Base-by-base conservation (phyloP, 345 rosid genomes). In the Schrenkiella parvula region DNA sequence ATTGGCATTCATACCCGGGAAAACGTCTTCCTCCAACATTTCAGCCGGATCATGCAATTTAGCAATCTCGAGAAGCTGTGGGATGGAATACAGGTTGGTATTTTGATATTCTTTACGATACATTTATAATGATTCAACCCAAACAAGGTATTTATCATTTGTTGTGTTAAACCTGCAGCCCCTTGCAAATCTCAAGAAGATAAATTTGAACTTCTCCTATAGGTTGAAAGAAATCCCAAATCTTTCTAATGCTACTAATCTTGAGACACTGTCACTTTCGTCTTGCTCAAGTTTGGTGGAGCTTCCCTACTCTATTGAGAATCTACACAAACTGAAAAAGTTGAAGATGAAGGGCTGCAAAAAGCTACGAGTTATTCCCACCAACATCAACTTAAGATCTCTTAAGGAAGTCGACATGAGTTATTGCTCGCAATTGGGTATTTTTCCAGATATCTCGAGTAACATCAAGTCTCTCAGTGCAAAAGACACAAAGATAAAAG, bases 1-100 rank as follows among this genome's bases (percentile, higher is more conserved):
- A 23, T 51, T 51, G 56, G 56, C 1, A 25, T 14, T 28, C 10
- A 14, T 53, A 53, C 6, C 58, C 58, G 12, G 2, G 58, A 1
- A 28, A 28, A n/a, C 2, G 58, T n/a, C 58, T 53, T 53, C 58
- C 58, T 53, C 0, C 21, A 28, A 53, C 37, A 53, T 53, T 53
- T 28, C 35, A 53, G 21, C 58, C 58, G 1, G 37, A 28, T 6
- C 21, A 28, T 26, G 58, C 6, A 2, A n/a, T 8, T 0, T 0
- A 53, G 82, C 64, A 15, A 41, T 0, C 35, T 82, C 1, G 17
- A 74, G 53, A 46, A 68, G 35, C 68, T 82, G 0, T 82, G 80
- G 82, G 29, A 8, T 15, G 68, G 70, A 64, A 32, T 10, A 1
- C 60, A 72, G 69, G 82, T 81, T 12, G 4, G 51, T 48, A 23